Percentiles rank a stretch among this genome's conserved stretches.
These are phyloP conservation scores for Quercus tomentella DNA, from an alignment of 331 rosid species.

Conservation along the genomic window DNA sequence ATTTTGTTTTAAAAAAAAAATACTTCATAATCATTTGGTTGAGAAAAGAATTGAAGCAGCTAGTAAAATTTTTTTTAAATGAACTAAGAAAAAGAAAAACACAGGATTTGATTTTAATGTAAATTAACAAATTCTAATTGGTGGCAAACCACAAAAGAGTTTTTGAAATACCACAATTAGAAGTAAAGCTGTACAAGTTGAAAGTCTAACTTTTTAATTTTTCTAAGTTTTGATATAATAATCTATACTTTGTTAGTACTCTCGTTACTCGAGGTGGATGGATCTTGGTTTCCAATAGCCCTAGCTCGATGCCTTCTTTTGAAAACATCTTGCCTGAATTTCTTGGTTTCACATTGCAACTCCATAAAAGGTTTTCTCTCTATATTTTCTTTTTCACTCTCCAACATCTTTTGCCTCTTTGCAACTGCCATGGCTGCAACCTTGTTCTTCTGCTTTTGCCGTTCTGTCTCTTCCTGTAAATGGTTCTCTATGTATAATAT, in stretches of 20 bases:
- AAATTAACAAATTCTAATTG: background rate
- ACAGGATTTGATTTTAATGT: background rate
- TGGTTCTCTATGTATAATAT: background rate
- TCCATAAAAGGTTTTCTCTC: constrained; percentile 79
- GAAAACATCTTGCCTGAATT: constrained; percentile 88
- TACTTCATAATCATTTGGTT: too few species aligned
- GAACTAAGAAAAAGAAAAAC: background rate
- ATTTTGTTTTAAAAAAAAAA: too few species aligned
- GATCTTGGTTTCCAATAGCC: constrained; percentile 35
- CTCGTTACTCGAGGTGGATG: constrained; percentile 27
- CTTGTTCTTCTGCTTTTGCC: constrained; percentile 45
- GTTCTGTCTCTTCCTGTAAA: constrained; percentile 62
- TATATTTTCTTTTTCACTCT: constrained; percentile 65
- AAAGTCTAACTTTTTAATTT: constrained; percentile 11
- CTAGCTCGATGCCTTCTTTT: constrained; percentile 85
- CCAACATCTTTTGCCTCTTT: constrained; percentile 72
- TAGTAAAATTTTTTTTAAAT: background rate
- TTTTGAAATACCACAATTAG: constrained; percentile 4
- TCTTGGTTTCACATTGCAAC: constrained; percentile 74
- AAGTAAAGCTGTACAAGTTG: constrained; percentile 9
- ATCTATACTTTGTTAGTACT: background rate
- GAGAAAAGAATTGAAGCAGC: too few species aligned
- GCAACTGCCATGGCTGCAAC: constrained; percentile 59
- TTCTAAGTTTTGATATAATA: background rate
- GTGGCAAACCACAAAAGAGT: background rate